Evolutionary conservation across 768 basidiomycete genomes (phyloP).

Genomic region (Agrocybe pediades): DNA sequence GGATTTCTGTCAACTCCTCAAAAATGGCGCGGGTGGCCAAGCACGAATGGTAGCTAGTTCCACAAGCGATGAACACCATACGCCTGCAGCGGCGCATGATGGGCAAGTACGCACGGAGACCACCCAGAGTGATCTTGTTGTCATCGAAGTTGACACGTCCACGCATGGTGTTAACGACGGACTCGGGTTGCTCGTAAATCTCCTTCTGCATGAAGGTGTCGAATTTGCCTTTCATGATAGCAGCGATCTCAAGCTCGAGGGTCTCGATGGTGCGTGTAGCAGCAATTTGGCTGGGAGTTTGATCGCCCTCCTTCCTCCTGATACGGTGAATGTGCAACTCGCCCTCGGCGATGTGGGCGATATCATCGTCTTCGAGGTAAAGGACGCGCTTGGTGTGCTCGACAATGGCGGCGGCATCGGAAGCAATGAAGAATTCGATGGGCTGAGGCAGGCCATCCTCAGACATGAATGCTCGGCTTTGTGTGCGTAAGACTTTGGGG

Average conservation of each 20-base stretch:
- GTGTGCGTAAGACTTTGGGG: slow-evolving; percentile 87
- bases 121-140: slow-evolving; percentile 90
- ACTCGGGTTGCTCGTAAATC: slow-evolving; percentile 98
- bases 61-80: slow-evolving; percentile 97
- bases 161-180: slow-evolving; percentile 99
- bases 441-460: slow-evolving; percentile 98
- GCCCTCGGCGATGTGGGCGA: slow-evolving; percentile 95
- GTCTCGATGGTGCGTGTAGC: slow-evolving; percentile 95
- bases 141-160: slow-evolving; percentile 98
- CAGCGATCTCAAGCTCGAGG: slow-evolving; percentile 97
- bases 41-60: slow-evolving; percentile 97
- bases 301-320: slow-evolving; percentile 74
- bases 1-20: slow-evolving; percentile 98
- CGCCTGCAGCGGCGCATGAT: slow-evolving; percentile 95
- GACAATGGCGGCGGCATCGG: slow-evolving; percentile 93
- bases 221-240: slow-evolving; percentile 99
- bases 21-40: slow-evolving; percentile 97
- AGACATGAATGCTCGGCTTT: slow-evolving; percentile 97
- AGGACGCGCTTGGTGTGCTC: slow-evolving; percentile 99
- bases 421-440: slow-evolving; percentile 99
- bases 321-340: slow-evolving; percentile 99
- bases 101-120: slow-evolving; percentile 90
- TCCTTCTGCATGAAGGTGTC: slow-evolving; percentile 99
- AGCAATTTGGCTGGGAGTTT: slow-evolving; percentile 60
- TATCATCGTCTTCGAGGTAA: slow-evolving; percentile 98